These are phyloP conservation scores for Penicillium daleae DNA, from an alignment of 495 filamentous ascomycete genomes.

Conservation along the genomic window DNA sequence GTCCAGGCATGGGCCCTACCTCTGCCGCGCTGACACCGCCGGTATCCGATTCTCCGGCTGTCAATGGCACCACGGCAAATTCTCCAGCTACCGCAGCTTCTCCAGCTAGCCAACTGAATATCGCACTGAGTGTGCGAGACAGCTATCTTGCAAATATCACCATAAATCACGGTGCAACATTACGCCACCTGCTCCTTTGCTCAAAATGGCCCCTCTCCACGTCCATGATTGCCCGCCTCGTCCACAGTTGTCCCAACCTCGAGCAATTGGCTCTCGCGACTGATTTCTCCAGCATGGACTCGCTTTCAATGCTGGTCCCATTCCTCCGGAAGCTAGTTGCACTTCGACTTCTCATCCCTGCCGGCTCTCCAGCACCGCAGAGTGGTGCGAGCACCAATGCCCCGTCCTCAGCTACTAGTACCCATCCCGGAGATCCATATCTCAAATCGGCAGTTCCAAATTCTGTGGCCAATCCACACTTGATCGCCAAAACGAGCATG, in stretches of 20 bases:
- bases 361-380: conserved; percentile 22
- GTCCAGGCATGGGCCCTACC: conserved; percentile 17
- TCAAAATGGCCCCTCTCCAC: conserved; percentile 58
- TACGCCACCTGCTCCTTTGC: conserved; percentile 61
- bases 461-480: neutral
- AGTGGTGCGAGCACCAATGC: neutral
- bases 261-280: conserved; percentile 60
- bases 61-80: conserved; percentile 22
- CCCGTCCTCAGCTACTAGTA: neutral
- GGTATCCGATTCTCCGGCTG: conserved; percentile 20
- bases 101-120: conserved; percentile 30
- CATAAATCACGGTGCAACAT: conserved; percentile 51
- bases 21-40: conserved; percentile 38
- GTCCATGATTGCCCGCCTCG: conserved; percentile 52
- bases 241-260: conserved; percentile 58
- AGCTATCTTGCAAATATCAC: conserved; percentile 49
- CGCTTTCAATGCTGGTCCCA: conserved; percentile 47
- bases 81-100: conserved; percentile 30
- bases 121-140: conserved; percentile 42
- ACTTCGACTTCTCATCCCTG: conserved; percentile 48
- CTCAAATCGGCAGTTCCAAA: neutral
- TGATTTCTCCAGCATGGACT: conserved; percentile 47
- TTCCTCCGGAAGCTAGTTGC: conserved; percentile 52
- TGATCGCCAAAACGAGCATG: neutral
- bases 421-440: neutral